These are phyloP conservation scores for Ceratocystis albifundus DNA, from an alignment of 2,329 filamentous ascomycete species.

Conservation along the genomic window DNA sequence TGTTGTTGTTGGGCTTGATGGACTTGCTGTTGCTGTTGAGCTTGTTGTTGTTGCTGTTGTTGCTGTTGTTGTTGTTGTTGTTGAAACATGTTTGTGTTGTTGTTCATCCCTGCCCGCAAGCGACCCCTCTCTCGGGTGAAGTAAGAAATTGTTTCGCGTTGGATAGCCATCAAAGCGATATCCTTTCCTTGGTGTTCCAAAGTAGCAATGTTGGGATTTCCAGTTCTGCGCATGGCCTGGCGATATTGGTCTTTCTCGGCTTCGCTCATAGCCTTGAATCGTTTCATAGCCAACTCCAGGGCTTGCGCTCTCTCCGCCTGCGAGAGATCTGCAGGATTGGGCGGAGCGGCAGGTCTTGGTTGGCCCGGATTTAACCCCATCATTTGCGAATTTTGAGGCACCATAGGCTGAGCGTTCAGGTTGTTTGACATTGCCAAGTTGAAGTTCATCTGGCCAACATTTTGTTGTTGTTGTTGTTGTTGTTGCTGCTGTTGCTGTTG, in stretches of 20 bases:
- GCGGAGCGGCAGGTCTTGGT: neutral
- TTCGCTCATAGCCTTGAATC: conserved; percentile 6
- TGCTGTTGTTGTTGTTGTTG: conserved; percentile 29
- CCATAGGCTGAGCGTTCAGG: conserved; percentile 25
- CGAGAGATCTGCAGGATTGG: conserved; percentile 2
- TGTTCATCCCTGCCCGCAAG: neutral
- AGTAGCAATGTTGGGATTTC: neutral
- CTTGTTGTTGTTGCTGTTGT: conserved; percentile 20
- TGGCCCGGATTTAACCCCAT: conserved; percentile 27
- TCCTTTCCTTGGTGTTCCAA: conserved; percentile 6
- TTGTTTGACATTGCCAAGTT: conserved; percentile 3
- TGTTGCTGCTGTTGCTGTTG: conserved; percentile 30
- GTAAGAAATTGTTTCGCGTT: neutral
- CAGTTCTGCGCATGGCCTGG: neutral
- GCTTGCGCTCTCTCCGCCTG: conserved; percentile 4
- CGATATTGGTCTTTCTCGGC: conserved; percentile 15
- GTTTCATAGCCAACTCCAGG: neutral
- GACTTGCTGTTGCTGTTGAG: conserved; percentile 24
- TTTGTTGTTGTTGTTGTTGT: conserved; percentile 28
- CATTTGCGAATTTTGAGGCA: conserved; percentile 27
- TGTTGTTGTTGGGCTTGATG: conserved; percentile 30
- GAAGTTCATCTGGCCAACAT: conserved; percentile 29
- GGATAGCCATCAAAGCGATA: conserved; percentile 5
- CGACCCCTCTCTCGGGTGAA: neutral
- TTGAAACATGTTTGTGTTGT: conserved; percentile 10